These are phyloP conservation scores for Murraya paniculata DNA, from an alignment of 345 rosid species.

Conservation along the genomic window DNA sequence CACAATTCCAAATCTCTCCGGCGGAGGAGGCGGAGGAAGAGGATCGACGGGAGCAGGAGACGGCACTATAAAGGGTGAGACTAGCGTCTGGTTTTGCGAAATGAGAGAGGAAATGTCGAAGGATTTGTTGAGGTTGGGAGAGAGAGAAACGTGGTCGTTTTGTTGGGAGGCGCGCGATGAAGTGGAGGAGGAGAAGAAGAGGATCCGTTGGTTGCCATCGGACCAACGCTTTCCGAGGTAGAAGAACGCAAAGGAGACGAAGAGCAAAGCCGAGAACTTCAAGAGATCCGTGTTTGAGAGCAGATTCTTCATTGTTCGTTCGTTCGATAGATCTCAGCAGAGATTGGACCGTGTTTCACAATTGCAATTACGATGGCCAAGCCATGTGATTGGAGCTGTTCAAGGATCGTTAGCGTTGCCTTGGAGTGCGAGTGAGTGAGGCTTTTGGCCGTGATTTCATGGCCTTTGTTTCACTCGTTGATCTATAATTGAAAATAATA, in stretches of 20 bases:
- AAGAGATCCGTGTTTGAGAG: slow-evolving; percentile 34
- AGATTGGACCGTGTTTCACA: not conserved
- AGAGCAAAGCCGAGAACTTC: slow-evolving; percentile 45
- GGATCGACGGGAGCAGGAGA: slow-evolving; percentile 14
- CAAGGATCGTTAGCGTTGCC: not conserved
- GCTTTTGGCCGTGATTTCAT: not conserved
- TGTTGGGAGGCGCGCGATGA: slow-evolving; percentile 21
- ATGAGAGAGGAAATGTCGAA: slow-evolving; percentile 52
- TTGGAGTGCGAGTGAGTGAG: not conserved
- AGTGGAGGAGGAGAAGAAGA: slow-evolving; percentile 60
- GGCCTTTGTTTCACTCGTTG: not conserved
- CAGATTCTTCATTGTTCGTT: slow-evolving; percentile 45
- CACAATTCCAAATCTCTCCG: slow-evolving; percentile 63
- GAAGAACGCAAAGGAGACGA: slow-evolving; percentile 67
- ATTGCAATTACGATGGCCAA: not conserved
- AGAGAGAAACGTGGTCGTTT: slow-evolving; percentile 39
- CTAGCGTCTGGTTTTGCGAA: slow-evolving; percentile 23
- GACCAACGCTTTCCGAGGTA: slow-evolving; percentile 90
- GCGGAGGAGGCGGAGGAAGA: slow-evolving; percentile 40
- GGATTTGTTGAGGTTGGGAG: slow-evolving; percentile 50
- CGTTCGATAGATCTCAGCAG: not conserved
- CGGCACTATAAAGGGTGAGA: not conserved
- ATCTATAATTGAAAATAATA: not conserved
- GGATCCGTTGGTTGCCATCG: slow-evolving; percentile 56
- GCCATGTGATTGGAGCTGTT: not conserved